Conservation (phyloP, 2,329 filamentous ascomycete genomes). For the Exserohilum turcica region DNA sequence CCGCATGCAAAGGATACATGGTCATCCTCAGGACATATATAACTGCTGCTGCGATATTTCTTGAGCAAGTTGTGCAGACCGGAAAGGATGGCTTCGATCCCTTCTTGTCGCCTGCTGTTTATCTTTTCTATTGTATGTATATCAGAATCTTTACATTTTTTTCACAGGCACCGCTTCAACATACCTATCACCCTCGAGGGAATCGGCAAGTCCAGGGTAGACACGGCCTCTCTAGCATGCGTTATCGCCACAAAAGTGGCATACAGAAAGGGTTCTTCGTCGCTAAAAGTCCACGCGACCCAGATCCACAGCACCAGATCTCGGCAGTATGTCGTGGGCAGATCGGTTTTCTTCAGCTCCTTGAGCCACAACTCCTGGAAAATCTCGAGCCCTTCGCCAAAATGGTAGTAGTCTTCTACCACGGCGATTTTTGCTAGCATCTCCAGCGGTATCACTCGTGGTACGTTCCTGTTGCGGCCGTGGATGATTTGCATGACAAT, state of each 20-base stretch:
- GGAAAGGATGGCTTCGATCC: background rate
- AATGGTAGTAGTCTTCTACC: background rate
- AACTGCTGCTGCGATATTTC: background rate
- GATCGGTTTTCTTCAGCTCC: background rate
- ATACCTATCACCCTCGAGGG: background rate
- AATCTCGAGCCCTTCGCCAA: background rate
- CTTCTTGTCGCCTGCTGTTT: background rate
- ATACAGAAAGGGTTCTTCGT: background rate
- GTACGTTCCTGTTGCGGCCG: constrained; percentile 1
- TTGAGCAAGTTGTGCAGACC: background rate
- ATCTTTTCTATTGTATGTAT: background rate
- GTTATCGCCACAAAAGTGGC: background rate
- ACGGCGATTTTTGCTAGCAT: constrained; percentile 4
- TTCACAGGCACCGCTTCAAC: no score
- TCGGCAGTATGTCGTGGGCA: background rate
- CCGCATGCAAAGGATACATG: background rate
- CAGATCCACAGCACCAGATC: constrained; percentile 2
- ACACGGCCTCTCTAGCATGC: background rate
- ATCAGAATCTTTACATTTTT: no score
- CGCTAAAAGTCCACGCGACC: background rate
- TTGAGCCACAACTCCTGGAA: background rate
- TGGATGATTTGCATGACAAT: background rate
- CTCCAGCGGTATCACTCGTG: background rate
- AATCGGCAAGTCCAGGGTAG: background rate
- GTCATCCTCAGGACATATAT: background rate